Conservation (phyloP, 2,329 filamentous ascomycete species). For the Colletotrichum ledebouriae region DNA sequence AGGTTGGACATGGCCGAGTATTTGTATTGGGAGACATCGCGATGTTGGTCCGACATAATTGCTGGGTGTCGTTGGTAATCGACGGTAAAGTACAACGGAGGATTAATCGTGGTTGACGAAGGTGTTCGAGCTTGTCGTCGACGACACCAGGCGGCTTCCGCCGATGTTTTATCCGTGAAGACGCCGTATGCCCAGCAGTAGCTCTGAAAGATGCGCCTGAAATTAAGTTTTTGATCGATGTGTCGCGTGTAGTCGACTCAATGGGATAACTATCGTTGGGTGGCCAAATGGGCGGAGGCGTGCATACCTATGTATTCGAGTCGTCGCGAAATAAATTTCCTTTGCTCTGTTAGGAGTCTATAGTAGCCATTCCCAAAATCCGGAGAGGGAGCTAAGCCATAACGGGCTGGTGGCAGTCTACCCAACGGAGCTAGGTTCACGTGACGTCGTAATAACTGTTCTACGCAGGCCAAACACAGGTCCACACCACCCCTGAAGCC, state of each 20-base stretch:
- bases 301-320: conserved; percentile 28
- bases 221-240: conserved; percentile 1
- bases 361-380: conserved; percentile 17
- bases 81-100: conserved; percentile 12
- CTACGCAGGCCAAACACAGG: conserved; percentile 1
- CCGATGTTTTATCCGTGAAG: conserved; percentile 26
- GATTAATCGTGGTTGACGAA: conserved; percentile 5
- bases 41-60: conserved; percentile 80
- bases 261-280: conserved; percentile 9
- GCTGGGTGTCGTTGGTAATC: conserved; percentile 44
- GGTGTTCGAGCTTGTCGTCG: conserved; percentile 37
- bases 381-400: conserved; percentile 27
- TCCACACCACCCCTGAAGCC: conserved; percentile 33
- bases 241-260: conserved; percentile 17
- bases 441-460: conserved; percentile 3
- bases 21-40: conserved; percentile 96
- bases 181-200: conserved; percentile 31
- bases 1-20: conserved; percentile 99
- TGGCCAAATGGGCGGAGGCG: conserved; percentile 29
- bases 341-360: conserved; percentile 10
- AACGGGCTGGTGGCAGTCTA: conserved; percentile 22
- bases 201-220: conserved; percentile 14
- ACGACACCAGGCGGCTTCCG: conserved; percentile 37
- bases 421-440: conserved; percentile 6
- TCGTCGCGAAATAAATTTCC: conserved; percentile 39